Evolutionary conservation across 805 yeast genomes (phyloP).

Genomic region (Metschnikowia anglica): DNA sequence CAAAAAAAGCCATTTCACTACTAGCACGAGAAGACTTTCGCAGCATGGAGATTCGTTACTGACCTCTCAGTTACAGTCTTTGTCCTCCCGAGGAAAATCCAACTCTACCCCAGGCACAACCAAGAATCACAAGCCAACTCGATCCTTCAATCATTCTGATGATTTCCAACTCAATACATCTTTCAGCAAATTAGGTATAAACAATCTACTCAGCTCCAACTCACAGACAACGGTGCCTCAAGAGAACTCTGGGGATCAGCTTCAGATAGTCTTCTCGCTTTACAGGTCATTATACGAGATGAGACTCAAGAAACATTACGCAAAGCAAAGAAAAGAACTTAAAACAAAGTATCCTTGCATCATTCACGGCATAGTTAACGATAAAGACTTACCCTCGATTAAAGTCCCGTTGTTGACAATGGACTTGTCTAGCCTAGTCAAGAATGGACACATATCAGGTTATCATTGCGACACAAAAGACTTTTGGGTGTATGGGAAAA

Average conservation of each 20-base stretch:
- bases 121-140: slow-evolving; percentile 10
- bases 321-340: slow-evolving; percentile 18
- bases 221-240: slow-evolving; percentile 10
- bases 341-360: slow-evolving; percentile 22
- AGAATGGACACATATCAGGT: slow-evolving; percentile 38
- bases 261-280: slow-evolving; percentile 30
- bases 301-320: slow-evolving; percentile 35
- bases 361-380: slow-evolving; percentile 39
- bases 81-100: slow-evolving; percentile 6
- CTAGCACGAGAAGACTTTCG: slow-evolving; percentile 8
- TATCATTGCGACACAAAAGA: slow-evolving; percentile 28
- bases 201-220: slow-evolving; percentile 15
- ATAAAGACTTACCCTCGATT: slow-evolving; percentile 39
- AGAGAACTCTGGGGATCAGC: slow-evolving; percentile 22
- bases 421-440: slow-evolving; percentile 33
- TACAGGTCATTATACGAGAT: slow-evolving; percentile 37
- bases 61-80: slow-evolving; percentile 4
- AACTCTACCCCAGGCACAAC: background rate
- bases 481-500: slow-evolving; percentile 41
- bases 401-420: slow-evolving; percentile 35
- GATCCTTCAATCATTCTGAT: slow-evolving; percentile 14
- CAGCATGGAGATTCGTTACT: slow-evolving; percentile 4
- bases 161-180: slow-evolving; percentile 14
- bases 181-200: slow-evolving; percentile 20
- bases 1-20: slow-evolving; percentile 23